Evolutionary conservation across 2,329 filamentous ascomycete species (phyloP).

Genomic region (Aspergillus sp.): DNA sequence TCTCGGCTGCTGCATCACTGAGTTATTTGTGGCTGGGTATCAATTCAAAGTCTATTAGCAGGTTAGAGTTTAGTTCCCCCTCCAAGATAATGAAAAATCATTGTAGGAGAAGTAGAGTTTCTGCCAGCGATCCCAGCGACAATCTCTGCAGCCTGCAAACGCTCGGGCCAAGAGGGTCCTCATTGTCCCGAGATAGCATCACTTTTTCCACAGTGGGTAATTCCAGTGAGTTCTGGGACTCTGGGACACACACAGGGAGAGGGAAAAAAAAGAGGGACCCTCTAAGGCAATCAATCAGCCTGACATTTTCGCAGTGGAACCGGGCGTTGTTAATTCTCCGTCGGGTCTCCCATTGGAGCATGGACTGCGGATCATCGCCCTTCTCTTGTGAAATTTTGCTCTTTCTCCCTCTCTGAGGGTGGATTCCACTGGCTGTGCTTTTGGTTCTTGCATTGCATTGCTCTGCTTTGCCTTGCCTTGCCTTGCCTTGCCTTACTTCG

Average conservation of each 20-base stretch:
- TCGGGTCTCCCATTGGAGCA: not conserved
- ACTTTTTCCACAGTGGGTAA: not conserved
- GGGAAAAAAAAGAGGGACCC: too few species aligned
- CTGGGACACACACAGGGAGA: too few species aligned
- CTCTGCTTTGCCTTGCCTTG: not conserved
- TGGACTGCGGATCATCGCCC: not conserved
- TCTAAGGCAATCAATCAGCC: not conserved
- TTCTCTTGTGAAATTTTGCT: not conserved
- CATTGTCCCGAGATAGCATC: not conserved
- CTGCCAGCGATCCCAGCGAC: not conserved
- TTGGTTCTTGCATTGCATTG: not conserved
- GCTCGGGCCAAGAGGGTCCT: conserved; percentile 1
- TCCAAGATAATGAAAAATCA: not conserved
- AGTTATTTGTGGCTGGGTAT: not conserved
- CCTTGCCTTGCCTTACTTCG: not conserved
- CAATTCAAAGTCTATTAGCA: not conserved
- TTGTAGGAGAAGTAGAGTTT: not conserved
- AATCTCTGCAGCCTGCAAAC: not conserved
- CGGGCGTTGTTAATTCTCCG: not conserved
- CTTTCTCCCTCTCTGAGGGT: not conserved
- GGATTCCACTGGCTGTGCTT: too few species aligned
- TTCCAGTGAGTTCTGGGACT: too few species aligned
- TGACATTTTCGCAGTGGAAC: not conserved
- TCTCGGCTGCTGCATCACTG: too few species aligned
- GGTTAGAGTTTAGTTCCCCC: not conserved